Percentiles rank a stretch among this genome's conserved stretches.
These are phyloP conservation scores for Graphiopsis chlorocephala DNA, from an alignment of 2,329 filamentous ascomycete genomes.

Conservation along the genomic window DNA sequence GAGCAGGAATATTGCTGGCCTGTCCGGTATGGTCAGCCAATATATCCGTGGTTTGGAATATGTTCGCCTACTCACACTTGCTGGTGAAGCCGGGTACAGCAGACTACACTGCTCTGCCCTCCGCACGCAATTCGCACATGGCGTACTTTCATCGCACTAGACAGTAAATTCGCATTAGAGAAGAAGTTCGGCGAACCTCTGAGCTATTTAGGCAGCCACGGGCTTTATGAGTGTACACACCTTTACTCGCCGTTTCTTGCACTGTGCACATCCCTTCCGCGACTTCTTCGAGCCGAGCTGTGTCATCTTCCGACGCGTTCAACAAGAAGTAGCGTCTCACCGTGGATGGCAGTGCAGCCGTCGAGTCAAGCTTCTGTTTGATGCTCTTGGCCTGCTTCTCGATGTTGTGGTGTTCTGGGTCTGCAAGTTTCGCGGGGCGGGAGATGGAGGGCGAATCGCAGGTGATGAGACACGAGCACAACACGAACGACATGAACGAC, in stretches of 20 bases:
- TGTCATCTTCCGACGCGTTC: constrained; percentile 18
- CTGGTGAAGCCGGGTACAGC: constrained; percentile 8
- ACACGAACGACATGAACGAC: background rate
- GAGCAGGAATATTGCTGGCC: background rate
- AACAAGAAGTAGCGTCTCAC: background rate
- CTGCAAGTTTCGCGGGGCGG: background rate
- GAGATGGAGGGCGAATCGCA: background rate
- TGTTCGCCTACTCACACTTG: background rate
- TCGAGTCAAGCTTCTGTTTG: background rate
- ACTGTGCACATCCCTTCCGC: constrained; percentile 29
- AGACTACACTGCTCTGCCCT: constrained; percentile 26
- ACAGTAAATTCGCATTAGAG: background rate
- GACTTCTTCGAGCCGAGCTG: constrained; percentile 28
- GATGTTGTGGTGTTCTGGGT: background rate
- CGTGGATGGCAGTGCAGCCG: background rate
- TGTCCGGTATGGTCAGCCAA: background rate
- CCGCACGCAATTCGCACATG: constrained; percentile 25
- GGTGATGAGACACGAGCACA: background rate
- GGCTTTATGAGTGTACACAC: background rate
- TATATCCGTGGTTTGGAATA: background rate
- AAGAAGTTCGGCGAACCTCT: background rate
- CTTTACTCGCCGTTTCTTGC: constrained; percentile 31
- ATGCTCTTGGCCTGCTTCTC: background rate
- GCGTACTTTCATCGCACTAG: constrained; percentile 27
- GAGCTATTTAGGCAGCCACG: background rate